Percentiles rank a stretch among this genome's conserved stretches.
These are phyloP conservation scores for Chrysosphaeria jannelii DNA, from an alignment of 2,329 filamentous ascomycete genomes.

Conservation along the genomic window DNA sequence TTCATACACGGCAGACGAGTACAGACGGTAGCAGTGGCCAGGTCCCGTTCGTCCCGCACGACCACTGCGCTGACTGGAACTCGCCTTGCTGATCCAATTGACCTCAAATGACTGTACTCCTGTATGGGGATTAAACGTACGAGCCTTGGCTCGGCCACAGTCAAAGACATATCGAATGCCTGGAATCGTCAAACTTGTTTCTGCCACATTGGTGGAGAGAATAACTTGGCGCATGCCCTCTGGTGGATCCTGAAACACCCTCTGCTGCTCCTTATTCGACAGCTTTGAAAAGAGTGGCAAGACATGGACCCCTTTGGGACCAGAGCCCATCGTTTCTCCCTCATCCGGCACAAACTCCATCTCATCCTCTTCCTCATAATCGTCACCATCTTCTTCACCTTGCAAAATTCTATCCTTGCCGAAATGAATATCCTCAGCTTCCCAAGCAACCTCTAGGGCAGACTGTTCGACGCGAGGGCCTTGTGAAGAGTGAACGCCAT, in stretches of 20 bases:
- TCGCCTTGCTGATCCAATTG: constrained; percentile 93
- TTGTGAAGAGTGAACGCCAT: constrained; percentile 21
- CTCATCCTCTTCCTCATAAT: constrained; percentile 23
- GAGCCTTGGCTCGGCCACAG: constrained; percentile 73
- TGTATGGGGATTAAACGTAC: constrained; percentile 59
- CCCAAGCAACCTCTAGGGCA: constrained; percentile 46
- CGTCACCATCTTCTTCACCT: constrained; percentile 10
- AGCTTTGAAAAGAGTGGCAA: constrained; percentile 85
- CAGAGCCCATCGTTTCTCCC: constrained; percentile 24
- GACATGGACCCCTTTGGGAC: constrained; percentile 49
- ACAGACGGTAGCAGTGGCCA: constrained; percentile 82
- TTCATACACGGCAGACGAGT: constrained; percentile 83
- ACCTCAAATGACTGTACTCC: constrained; percentile 91
- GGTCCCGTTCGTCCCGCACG: constrained; percentile 87
- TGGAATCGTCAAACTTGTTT: constrained; percentile 90
- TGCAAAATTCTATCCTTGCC: too few relatives aligned
- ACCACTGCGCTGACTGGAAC: constrained; percentile 68
- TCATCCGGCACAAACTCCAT: constrained; percentile 39
- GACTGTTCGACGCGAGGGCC: constrained; percentile 44
- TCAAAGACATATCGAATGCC: constrained; percentile 91
- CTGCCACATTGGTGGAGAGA: constrained; percentile 82
- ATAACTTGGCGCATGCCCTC: constrained; percentile 65
- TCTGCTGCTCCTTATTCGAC: constrained; percentile 68
- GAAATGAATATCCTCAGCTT: constrained; percentile 68
- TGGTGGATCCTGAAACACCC: constrained; percentile 63